Base-by-base conservation (phyloP, 257 asterid species). In the Solanum gandarillasii region DNA sequence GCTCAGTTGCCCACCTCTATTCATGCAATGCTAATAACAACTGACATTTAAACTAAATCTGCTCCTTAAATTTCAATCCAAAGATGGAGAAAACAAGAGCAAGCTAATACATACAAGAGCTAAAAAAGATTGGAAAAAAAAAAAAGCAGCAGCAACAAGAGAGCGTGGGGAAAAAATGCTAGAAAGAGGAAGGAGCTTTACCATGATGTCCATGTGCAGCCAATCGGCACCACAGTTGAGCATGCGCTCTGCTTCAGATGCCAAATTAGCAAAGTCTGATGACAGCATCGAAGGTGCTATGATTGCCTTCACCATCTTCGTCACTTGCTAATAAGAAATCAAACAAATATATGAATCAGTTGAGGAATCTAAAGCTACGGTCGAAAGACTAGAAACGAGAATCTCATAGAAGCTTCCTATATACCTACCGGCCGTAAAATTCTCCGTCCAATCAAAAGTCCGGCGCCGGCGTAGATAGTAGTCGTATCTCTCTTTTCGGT, bases 191-290 rank as follows among this genome's bases (percentile, higher is more conserved):
- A 23, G 12, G 31, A 67, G 52, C 25, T 65, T 34, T 92, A 95
- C 99, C 99, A 96, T 96, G 68, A 96, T 93, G 87, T 96, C 99
- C 99, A 96, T 95, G 91, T 96, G 98, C 83, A 96, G 98, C 99
- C 99, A 96, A 92, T 96, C 98, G 25, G 98, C 99, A 78, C 99
- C 98, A 81, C 87, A 96, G 31, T 87, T 89, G 90, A 96, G 86
- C 97, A 96, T 96, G 84, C 95, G 91, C 34, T 92, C 89, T 39
- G 98, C 98, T 91, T 96, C 98, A 48, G 98, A 88, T 9, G 99
- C 98, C 91, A 96, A 90, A 90, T 96, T 95, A n/a, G 98, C 94
- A 39, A 96, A 96, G 90, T 96, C 98, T 84, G 98, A 96, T 12
- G 98, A 96, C 3, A 96, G 91, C 99, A 96, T 96, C 68, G 98